Evolutionary conservation across 2,329 filamentous ascomycete genomes (phyloP), one percentile per base, ranked within the genome.

Genomic region (Fusarium poae): DNA sequence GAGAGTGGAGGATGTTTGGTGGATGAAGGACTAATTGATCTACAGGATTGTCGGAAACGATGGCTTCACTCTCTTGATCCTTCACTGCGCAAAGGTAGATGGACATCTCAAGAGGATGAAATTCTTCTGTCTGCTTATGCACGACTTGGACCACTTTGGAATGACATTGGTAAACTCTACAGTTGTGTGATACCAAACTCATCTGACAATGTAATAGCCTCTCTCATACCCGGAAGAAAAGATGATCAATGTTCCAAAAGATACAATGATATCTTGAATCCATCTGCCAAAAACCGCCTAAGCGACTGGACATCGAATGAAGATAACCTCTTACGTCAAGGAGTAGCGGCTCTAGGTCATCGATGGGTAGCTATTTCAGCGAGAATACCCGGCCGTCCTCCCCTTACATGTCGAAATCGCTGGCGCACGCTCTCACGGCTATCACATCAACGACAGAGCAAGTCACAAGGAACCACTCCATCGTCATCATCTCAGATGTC

Each of bases 31-130:
- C 48, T 72, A 20, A 72, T 34, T 25, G 5, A 2, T 2, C 6
- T 0, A 18, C 1, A 76, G 72, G 74, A 75, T 37, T 76, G 74
- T 30, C 67, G 74, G 4, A 76, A 76, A 64, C 69, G 74, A 35
- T 76, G 74, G 74, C 75, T 76, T 66, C 74, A 76, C 49, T 76
- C 74, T 11, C 65, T 76, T 7, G 72, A 76, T 23, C 74, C 74
- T 3, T 75, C 74, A 2, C 39, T 76, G 15, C 67, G 74, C 8
- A 76, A 76, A 23, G 74, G 74, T 5, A 49, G 73, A 43, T 76
- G 74, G 74, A 76, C 74, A 11, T 65, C 67, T 45, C 70, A 76
- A 20, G 74, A 76, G 23, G 74, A 76, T 57, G 72, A 74, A 37
- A 71, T 73, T 29, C 54, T 76, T 2, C 67, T 76, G n/a, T 72